Base-by-base conservation (phyloP, 768 basidiomycete genomes). In the Naematelia encephala region DNA sequence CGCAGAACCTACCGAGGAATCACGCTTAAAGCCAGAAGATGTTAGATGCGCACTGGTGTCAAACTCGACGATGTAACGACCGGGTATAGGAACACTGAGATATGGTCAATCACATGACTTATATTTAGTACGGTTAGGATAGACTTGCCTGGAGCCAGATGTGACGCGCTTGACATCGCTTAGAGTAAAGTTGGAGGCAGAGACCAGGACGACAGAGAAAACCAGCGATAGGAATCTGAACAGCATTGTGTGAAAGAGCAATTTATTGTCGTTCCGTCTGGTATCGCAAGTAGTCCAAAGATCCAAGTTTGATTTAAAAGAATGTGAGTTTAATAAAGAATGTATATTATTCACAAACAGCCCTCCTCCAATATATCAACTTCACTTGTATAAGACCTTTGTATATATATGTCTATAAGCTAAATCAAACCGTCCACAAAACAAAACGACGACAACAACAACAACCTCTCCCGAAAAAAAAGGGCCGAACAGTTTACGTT, bases 11-110 rank as follows among this genome's bases (percentile, higher is more conserved):
- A 62, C 61, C n/a, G 56, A 42, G 4, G 45, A 48, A 28, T 45
- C 34, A 14, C 29, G 64, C 54, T 46, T 67, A 57, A 34, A 63
- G 65, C 42, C 55, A 58, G 60, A 60, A 4, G 54, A 22, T 53
- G 60, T 34, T 5, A 69, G 54, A 46, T 73, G 59, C 11, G 71
- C 67, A 10, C 42, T 77, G 39, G 44, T 62, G 51, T 84, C 82
- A 16, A 85, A 80, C 64, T 86, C 84, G 54, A 86, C 79, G 56
- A 86, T 84, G 63, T 83, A 85, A 60, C 80, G 81, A 70, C 83
- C 82, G 11, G 81, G 77, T 12, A 83, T 75, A 51, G 67, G 11
- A 8, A 54, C 47, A 4, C 51, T 52, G 51, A 21, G 10, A 26
- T 8, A 39, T 16, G 34, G 16, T 39, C 34, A 39, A 16, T 16